phyloP scores from a whole-genome alignment of 2,329 filamentous ascomycete species.

The Arachnomyces sp. region DNA sequence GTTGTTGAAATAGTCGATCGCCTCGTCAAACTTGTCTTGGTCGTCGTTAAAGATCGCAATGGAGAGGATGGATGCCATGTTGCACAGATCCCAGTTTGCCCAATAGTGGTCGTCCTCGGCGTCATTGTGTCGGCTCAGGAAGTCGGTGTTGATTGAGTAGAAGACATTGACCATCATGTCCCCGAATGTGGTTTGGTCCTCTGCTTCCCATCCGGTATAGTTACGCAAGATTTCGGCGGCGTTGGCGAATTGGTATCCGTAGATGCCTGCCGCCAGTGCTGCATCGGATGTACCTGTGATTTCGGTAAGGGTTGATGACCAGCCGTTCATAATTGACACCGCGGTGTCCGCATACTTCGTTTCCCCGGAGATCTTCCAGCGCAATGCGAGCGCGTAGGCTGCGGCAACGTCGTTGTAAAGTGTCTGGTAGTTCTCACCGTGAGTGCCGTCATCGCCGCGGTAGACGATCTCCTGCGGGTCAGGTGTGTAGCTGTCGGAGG shows the following conservation, averaged over 20 bases:
- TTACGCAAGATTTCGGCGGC: conserved; percentile 39
- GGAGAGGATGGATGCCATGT: conserved; percentile 34
- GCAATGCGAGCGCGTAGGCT: conserved; percentile 34
- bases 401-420: conserved; percentile 30
- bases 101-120: conserved; percentile 29
- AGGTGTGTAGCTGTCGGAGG: conserved; percentile 23
- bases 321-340: conserved; percentile 31
- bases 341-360: conserved; percentile 31
- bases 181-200: conserved; percentile 17
- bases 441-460: conserved; percentile 23
- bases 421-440: conserved; percentile 26
- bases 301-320: conserved; percentile 27
- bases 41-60: conserved; percentile 41
- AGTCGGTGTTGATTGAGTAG: conserved; percentile 31
- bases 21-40: conserved; percentile 32
- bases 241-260: conserved; percentile 43
- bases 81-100: conserved; percentile 42
- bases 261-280: conserved; percentile 36
- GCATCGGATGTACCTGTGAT: conserved; percentile 31
- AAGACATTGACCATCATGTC: conserved; percentile 33
- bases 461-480: conserved; percentile 25
- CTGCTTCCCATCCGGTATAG: conserved; percentile 20
- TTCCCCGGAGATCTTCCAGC: conserved; percentile 35
- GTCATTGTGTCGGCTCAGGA: conserved; percentile 32
- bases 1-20: conserved; percentile 33